Conservation (phyloP, 345 rosid genomes). For the Populus davidiana region DNA sequence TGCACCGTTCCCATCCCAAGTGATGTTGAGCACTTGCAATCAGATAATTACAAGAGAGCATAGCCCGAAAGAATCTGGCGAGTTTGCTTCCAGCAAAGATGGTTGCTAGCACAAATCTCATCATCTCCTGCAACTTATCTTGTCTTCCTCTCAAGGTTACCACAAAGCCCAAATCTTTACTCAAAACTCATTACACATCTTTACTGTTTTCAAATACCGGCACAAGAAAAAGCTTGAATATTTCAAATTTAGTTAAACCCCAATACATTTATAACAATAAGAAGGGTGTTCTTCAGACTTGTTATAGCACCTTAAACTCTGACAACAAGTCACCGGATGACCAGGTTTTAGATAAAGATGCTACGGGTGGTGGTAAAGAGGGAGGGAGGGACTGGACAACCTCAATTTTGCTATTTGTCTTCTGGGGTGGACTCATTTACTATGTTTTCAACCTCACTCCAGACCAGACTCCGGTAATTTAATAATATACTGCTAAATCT, state of each 20-base stretch:
- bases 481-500: neutral
- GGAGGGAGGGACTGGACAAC: conserved; percentile 68
- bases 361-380: conserved; percentile 19
- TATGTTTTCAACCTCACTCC: conserved; percentile 73
- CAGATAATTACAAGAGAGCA: no score
- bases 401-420: conserved; percentile 59
- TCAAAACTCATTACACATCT: conserved; percentile 9
- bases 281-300: conserved; percentile 27
- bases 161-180: conserved; percentile 21
- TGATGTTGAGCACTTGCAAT: no score
- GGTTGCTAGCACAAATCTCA: conserved; percentile 38
- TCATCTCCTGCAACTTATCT: conserved; percentile 52
- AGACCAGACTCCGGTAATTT: conserved; percentile 65
- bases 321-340: conserved; percentile 25
- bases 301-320: conserved; percentile 46
- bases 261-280: conserved; percentile 7
- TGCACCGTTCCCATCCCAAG: no score
- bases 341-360: conserved; percentile 36
- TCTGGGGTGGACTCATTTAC: conserved; percentile 75
- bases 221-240: conserved; percentile 13
- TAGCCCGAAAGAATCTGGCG: neutral
- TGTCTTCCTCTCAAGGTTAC: conserved; percentile 28
- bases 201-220: conserved; percentile 3
- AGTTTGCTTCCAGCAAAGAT: conserved; percentile 18
- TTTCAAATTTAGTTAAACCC: conserved; percentile 22